Conservation (phyloP, 2,329 filamentous ascomycete species). For the Botrytis tulipae region DNA sequence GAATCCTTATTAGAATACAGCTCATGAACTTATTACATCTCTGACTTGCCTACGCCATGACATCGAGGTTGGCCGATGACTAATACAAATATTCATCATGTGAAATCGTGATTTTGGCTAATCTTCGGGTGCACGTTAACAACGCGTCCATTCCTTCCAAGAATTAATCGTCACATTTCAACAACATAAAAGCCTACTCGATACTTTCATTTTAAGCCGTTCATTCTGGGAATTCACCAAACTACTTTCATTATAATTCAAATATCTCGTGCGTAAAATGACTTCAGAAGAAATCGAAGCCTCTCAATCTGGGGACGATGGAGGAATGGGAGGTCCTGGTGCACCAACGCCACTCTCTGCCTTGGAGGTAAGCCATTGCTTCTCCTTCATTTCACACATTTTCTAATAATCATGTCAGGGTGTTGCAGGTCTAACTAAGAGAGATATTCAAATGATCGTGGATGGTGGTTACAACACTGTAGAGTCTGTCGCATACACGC, state of each 20-base stretch:
- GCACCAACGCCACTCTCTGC: constrained; percentile 87
- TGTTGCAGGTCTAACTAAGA: constrained; percentile 82
- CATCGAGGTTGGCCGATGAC: neutral
- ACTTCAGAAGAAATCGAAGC: constrained; percentile 47
- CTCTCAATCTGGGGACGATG: constrained; percentile 73
- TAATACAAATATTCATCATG: neutral
- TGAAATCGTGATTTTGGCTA: constrained; percentile 17
- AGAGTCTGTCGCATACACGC: constrained; percentile 90
- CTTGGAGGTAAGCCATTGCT: constrained; percentile 64
- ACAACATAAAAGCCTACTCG: neutral
- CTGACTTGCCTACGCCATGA: neutral
- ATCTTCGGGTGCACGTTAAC: constrained; percentile 18
- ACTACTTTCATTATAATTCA: neutral
- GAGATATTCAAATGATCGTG: constrained; percentile 89
- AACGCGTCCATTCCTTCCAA: constrained; percentile 3
- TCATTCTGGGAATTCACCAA: neutral
- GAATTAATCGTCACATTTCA: neutral
- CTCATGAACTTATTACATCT: no score
- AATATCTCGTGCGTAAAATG: constrained; percentile 22
- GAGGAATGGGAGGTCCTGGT: constrained; percentile 74
- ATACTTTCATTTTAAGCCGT: neutral
- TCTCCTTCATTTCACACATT: neutral
- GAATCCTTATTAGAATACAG: neutral
- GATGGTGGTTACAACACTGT: constrained; percentile 95
- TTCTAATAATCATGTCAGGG: constrained; percentile 55